Evolutionary conservation across 768 basidiomycete species (phyloP), one percentile per base, ranked within the genome.

Genomic region (Chlorophyllum brunneum): DNA sequence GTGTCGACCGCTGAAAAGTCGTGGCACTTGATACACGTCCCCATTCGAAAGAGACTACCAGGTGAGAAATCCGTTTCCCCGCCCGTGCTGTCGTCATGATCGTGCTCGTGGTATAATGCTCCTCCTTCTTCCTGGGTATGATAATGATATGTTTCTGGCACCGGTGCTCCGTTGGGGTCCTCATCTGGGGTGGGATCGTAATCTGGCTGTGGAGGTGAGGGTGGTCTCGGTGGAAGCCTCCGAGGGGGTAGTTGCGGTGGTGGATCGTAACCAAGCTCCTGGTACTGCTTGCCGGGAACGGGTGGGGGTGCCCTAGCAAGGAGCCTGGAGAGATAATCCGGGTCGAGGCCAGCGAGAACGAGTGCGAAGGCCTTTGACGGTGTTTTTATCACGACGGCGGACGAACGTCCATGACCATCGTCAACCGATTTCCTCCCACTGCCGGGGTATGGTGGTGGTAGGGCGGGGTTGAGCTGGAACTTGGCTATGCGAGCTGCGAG

Each of bases 1-100:
- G 63, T 63, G 49, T 79, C 77, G 29, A 74, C 71, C 36, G 57
- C 42, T 15, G 70, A 65, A 51, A 75, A 77, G 58, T 75, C 71
- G 52, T 70, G 65, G 60, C 76, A 78, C 55, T 73, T 71, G 18
- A 74, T 55, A 50, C 77, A 79, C 10, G 68, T 65, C 44, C 42
- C 26, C 48, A 51, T 20, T 43, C 50, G 46, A 40, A 55, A 53
- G 13, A 45, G 37, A 22, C 26, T 18, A 34, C 18, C 16, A 23
- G 42, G 29, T 8, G 20, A 13, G 1, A 10, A 11, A 3, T 39
- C 43, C 7, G n/a, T 15, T 22, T 45, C 43, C 15, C 16, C 8
- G 27, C 15, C 31, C 2, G 26, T 4, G 38, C 68, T 36, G 40
- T 23, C n/a, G 40, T 34, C 49, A 41, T 29, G 23, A 9, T 33